These are phyloP conservation scores for Spizellomyces sp. DNA, from an alignment of 192 early-diverging fungal species.

Conservation along the genomic window DNA sequence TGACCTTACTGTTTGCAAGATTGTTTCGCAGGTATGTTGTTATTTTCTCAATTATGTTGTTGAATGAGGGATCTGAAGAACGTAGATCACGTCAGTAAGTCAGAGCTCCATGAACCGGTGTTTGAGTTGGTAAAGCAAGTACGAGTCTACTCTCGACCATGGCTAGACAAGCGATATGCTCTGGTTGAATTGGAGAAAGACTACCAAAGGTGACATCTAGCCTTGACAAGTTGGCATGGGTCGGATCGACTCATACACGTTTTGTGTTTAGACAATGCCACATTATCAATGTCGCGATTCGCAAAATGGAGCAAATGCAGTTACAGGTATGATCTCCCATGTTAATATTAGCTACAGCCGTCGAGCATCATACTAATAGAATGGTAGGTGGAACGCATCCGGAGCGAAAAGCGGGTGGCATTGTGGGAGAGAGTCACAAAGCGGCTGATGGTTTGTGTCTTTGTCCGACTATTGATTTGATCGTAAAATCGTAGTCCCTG, in stretches of 20 bases:
- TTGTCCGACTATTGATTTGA: background rate
- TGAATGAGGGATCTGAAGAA: background rate
- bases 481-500: background rate
- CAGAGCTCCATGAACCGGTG: slow-evolving; percentile 57
- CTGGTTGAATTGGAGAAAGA: slow-evolving; percentile 56
- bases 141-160: slow-evolving; percentile 49
- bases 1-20: slow-evolving; percentile 51
- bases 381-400: slow-evolving; percentile 11
- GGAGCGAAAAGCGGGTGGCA: slow-evolving; percentile 43
- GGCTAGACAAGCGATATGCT: slow-evolving; percentile 44
- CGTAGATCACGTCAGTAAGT: slow-evolving; percentile 40
- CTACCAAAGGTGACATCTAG: slow-evolving; percentile 37
- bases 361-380: slow-evolving; percentile 5
- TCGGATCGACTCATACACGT: no score
- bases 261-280: slow-evolving; percentile 39
- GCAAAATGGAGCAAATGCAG: slow-evolving; percentile 55
- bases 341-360: background rate
- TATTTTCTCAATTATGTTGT: background rate
- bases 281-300: slow-evolving; percentile 55
- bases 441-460: slow-evolving; percentile 41
- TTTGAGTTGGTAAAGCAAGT: slow-evolving; percentile 61
- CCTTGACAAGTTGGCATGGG: background rate
- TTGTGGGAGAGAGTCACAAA: slow-evolving; percentile 52
- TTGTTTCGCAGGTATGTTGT: slow-evolving; percentile 49
- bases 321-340: slow-evolving; percentile 26